Evolutionary conservation across 306 rosid genomes (phyloP).

Genomic region (Mimosa pudica): DNA sequence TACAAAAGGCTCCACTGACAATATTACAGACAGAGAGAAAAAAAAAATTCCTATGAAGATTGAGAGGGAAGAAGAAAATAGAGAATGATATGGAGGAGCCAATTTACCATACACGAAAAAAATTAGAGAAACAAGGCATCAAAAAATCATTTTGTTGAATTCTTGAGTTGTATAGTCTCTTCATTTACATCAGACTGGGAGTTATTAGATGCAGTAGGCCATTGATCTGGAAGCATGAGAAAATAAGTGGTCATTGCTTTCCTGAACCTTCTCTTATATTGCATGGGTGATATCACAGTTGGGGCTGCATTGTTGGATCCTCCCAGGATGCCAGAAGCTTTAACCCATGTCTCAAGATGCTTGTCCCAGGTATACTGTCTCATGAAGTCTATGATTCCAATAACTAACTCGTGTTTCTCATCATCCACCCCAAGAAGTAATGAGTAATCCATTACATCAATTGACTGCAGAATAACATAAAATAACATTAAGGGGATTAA

Average conservation of each 20-base stretch:
- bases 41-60: constrained; percentile 51
- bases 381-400: constrained; percentile 97
- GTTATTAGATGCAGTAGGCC: constrained; percentile 74
- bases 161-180: constrained; percentile 53
- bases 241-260: constrained; percentile 97
- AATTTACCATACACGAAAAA: constrained; percentile 44
- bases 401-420: constrained; percentile 86
- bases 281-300: constrained; percentile 88
- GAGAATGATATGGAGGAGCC: constrained; percentile 33
- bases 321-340: constrained; percentile 96
- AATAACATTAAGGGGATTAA: constrained; percentile 17
- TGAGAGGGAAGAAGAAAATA: constrained; percentile 1
- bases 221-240: constrained; percentile 97
- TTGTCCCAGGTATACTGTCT: constrained; percentile 99
- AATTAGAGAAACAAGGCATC: constrained; percentile 39
- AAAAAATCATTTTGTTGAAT: constrained; percentile 55
- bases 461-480: constrained; percentile 59
- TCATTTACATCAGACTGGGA: constrained; percentile 76
- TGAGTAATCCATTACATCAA: constrained; percentile 97
- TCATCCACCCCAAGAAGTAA: constrained; percentile 93
- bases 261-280: constrained; percentile 95
- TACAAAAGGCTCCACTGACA: constrained; percentile 36
- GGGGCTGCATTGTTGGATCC: constrained; percentile 88
- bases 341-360: constrained; percentile 98
- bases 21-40: constrained; percentile 42